These are phyloP conservation scores for Aspergillus carlsbadensis DNA, from an alignment of 495 filamentous ascomycete genomes.

Conservation along the genomic window DNA sequence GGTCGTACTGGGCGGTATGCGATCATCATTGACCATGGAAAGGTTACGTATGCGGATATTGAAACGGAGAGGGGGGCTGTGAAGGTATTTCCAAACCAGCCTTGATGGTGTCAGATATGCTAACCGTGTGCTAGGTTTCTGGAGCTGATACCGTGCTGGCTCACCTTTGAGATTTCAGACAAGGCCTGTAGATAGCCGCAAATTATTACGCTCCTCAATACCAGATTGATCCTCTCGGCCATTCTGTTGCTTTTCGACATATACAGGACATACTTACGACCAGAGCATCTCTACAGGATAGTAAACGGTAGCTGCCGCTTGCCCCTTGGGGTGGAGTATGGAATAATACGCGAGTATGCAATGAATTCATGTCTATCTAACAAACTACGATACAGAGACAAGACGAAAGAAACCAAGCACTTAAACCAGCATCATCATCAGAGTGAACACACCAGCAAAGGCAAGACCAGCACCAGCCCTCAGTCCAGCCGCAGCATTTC, in stretches of 20 bases:
- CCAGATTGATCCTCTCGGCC: too few relatives aligned
- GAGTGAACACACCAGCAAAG: not conserved
- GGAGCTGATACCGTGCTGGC: conserved; percentile 68
- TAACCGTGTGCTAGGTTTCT: conserved; percentile 48
- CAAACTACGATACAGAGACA: too few relatives aligned
- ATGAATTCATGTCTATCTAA: too few relatives aligned
- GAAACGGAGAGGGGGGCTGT: conserved; percentile 64
- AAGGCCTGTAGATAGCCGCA: too few relatives aligned
- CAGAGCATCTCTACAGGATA: too few relatives aligned
- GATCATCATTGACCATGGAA: conserved; percentile 84
- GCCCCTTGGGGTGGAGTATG: too few relatives aligned
- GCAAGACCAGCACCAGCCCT: not conserved
- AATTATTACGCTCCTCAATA: too few relatives aligned
- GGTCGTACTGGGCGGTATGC: conserved; percentile 78
- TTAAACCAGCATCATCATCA: not conserved
- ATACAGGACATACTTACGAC: too few relatives aligned
- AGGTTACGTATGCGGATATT: conserved; percentile 79
- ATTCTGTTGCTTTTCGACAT: too few relatives aligned
- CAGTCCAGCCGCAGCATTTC: not conserved
- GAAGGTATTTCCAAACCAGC: conserved; percentile 20
- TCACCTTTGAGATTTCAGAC: conserved; percentile 27
- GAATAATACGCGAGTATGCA: too few relatives aligned
- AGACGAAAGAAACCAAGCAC: too few relatives aligned
- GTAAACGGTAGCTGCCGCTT: too few relatives aligned
- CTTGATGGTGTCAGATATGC: not conserved